Evolutionary conservation across 2,329 filamentous ascomycete species (phyloP).

Genomic region (Beauveria caledonica): DNA sequence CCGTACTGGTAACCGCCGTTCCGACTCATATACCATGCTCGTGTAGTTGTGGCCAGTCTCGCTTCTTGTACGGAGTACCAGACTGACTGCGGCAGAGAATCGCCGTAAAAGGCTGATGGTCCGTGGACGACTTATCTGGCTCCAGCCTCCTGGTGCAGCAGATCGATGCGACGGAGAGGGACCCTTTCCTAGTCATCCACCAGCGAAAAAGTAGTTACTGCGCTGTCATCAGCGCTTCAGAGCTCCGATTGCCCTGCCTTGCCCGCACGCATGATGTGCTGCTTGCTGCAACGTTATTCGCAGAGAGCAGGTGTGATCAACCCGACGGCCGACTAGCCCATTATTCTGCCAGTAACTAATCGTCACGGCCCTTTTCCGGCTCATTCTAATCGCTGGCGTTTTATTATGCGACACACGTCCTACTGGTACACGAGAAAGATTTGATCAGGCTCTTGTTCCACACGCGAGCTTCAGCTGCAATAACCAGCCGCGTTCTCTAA

Average conservation of each 20-base stretch:
- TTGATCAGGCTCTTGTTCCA: background rate
- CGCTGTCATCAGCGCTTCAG: background rate
- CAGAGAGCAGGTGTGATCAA: background rate
- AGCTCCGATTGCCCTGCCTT: background rate
- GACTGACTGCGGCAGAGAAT: background rate
- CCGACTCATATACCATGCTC: background rate
- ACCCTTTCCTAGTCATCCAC: too few species aligned
- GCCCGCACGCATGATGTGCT: background rate
- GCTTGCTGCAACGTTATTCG: background rate
- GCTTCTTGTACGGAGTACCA: background rate
- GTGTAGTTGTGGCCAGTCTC: background rate
- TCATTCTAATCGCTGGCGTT: background rate
- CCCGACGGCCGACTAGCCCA: background rate
- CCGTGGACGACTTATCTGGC: background rate
- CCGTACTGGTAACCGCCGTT: background rate
- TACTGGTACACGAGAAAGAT: background rate
- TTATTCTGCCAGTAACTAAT: background rate
- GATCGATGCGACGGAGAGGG: slow-evolving; percentile 4
- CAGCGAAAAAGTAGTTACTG: background rate
- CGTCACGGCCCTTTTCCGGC: slow-evolving; percentile 1
- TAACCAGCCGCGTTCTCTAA: background rate
- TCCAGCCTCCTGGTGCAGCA: background rate
- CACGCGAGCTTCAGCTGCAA: background rate
- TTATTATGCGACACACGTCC: background rate
- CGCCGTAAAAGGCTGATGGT: background rate